Base-by-base conservation (phyloP, 352 stramenopile genomes). In the Globisporangium mamillatum region DNA sequence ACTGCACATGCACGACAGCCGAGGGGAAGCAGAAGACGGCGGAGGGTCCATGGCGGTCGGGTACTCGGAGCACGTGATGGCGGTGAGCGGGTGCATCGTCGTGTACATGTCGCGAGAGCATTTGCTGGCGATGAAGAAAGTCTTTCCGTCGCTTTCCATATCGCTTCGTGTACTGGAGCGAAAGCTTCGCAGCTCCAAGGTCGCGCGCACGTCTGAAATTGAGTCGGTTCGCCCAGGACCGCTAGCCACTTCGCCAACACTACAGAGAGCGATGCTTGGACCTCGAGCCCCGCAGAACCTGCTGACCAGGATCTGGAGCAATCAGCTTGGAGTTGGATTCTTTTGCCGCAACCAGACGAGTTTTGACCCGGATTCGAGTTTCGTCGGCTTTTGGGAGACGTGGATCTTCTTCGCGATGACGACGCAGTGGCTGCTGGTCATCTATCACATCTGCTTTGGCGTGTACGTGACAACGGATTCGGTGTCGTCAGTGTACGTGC, bases 401-500 rank as follows among this genome's bases (percentile, higher is more conserved):
- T 75, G 67, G 55, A 77, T 88, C 44, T 72, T 86, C 22, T 29
- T 71, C 10, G 66, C 72, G 0, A 88, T 77, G 44, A 83, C 77
- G 0, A 25, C 75, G 6, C 79, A 91, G 48, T 71, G 70, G 16
- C 64, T 70, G 1, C 61, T 82, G 5, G 80, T 90, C 10, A 77
- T 89, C 60, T 82, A 79, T 54, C 72, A 86, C 53, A 69, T 75
- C 16, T 89, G 79, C 55, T 84, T 90, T 44, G 82, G 81, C 5
- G 70, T 76, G 0, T 36, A 60, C 5, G 20, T 38, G 16, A 14
- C 54, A 10, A 56, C 64, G 3, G 48, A n/a, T 9, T 53, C 53
- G 12, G 41, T 46, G 4, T 52, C 71, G 3, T 41, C 38, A n/a
- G 67, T 57, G 1, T 75, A 81, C 25, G 59, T 75, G 2, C 54